phyloP scores from a whole-genome alignment of 2,329 filamentous ascomycete species.

The Xenosphaeropsis pyriputrescens region DNA sequence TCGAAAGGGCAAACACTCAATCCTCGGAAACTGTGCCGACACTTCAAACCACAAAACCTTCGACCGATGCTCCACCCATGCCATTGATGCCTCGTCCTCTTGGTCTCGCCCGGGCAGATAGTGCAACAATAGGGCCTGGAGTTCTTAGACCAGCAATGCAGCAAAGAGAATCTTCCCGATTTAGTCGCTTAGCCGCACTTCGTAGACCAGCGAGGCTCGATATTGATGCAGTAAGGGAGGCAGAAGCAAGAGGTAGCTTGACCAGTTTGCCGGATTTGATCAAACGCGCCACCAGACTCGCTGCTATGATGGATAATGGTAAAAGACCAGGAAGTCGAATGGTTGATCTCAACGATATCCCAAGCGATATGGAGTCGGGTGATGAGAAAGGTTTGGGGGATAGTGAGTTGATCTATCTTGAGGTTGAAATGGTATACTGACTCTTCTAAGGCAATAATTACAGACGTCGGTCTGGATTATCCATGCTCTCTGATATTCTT shows the following conservation, averaged over 20 bases:
- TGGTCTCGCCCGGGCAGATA: constrained; percentile 32
- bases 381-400: constrained; percentile 18
- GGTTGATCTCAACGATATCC: constrained; percentile 35
- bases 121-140: constrained; percentile 8
- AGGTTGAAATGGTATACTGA: background rate
- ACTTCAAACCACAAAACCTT: constrained; percentile 3
- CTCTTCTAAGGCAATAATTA: too few species aligned
- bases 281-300: constrained; percentile 70
- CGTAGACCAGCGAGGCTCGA: constrained; percentile 60
- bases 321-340: constrained; percentile 45
- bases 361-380: constrained; percentile 17
- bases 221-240: constrained; percentile 66
- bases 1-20: constrained; percentile 12
- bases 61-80: constrained; percentile 5
- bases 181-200: constrained; percentile 36
- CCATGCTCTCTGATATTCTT: constrained; percentile 41
- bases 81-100: constrained; percentile 15
- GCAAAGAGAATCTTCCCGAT: constrained; percentile 1
- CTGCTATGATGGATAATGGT: constrained; percentile 77
- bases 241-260: constrained; percentile 74
- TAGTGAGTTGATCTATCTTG: background rate
- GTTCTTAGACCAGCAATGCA: constrained; percentile 2
- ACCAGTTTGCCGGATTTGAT: constrained; percentile 91
- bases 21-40: constrained; percentile 11
- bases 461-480: constrained; percentile 20